Evolutionary conservation across 2,329 filamentous ascomycete species (phyloP), one percentile per base, ranked within the genome.

Genomic region (Fusarium sp.): DNA sequence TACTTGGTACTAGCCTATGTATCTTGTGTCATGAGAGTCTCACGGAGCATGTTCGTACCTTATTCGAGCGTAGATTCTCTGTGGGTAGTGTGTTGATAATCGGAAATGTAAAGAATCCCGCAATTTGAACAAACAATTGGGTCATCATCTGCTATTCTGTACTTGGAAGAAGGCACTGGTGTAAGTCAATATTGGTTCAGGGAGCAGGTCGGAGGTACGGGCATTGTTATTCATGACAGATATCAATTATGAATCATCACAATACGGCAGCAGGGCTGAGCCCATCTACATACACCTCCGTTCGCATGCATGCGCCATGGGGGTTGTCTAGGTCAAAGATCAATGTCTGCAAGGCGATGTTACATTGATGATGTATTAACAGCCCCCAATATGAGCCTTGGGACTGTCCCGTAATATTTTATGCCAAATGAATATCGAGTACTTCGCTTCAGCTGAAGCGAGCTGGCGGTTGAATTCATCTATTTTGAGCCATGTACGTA

Each of bases 351-450:
- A n/a, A 45, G 30, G 36, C 32, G 38, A 53, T 66, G 26, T 39
- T 53, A 47, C 36, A 36, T 41, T 38, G 54, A 20, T 65, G 30
- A 28, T 47, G 50, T 24, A 45, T 63, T 28, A 47, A 42, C n/a
- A 54, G 59, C 66, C 59, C 65, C 45, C 59, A 65, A 47, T 13
- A 22, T 54, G 41, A 47, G 42, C 13, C 35, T 47, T 50, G 64
- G 50, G 38, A 51, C 39, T 35, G 50, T 63, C 38, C 39, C 28
- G 30, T 39, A 35, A 44, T 38, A 41, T 44, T 35, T 36, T 9
- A 44, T 50, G 63, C 18, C 22, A 28, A 28, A 18, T 39, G 45
- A 28, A 38, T 38, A 36, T 30, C 41, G n/a, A 18, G 17, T 28
- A 45, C 30, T 9, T 5, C 24, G 26, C 30, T 51, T 69, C 56